A percentile compares a stretch with the other conserved stretches of the same genome.
Conservation (phyloP, 768 basidiomycete genomes). For the Candolleomyces eurysporus region DNA sequence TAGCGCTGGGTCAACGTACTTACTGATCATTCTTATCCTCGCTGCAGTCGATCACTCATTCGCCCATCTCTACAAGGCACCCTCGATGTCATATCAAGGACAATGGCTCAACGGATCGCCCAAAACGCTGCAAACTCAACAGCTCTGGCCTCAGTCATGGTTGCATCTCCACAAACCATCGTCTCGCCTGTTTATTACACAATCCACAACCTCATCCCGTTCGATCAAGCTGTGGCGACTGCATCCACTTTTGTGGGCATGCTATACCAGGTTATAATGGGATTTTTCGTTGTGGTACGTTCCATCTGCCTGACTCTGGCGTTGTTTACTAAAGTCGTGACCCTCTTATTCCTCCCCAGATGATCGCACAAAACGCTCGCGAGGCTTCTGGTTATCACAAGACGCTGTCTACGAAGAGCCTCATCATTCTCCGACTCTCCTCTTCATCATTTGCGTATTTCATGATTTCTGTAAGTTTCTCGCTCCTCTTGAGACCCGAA, state of each 20-base stretch:
- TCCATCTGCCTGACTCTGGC: neutral
- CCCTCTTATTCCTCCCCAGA: no score
- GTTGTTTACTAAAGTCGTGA: no score
- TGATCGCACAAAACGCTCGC: conserved; percentile 24
- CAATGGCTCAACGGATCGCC: conserved; percentile 30
- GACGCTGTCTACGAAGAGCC: conserved; percentile 22
- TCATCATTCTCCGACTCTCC: conserved; percentile 30
- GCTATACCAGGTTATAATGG: conserved; percentile 47
- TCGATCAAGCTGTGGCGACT: no score
- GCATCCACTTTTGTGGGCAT: conserved; percentile 55
- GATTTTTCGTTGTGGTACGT: conserved; percentile 40
- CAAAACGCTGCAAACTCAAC: conserved; percentile 24
- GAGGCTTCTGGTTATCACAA: conserved; percentile 28
- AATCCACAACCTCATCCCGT: conserved; percentile 51
- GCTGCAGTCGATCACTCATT: conserved; percentile 32
- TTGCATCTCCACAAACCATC: conserved; percentile 48
- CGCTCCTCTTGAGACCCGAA: no score
- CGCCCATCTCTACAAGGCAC: no score
- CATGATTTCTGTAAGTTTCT: conserved; percentile 36
- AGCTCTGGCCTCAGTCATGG: conserved; percentile 34
- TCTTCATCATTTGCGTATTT: conserved; percentile 33
- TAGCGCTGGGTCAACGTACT: no score
- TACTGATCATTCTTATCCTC: no score
- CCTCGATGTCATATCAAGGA: conserved; percentile 30
- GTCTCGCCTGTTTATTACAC: conserved; percentile 47